phyloP scores from a whole-genome alignment of 768 basidiomycete species.

The Lentinula edodes region DNA sequence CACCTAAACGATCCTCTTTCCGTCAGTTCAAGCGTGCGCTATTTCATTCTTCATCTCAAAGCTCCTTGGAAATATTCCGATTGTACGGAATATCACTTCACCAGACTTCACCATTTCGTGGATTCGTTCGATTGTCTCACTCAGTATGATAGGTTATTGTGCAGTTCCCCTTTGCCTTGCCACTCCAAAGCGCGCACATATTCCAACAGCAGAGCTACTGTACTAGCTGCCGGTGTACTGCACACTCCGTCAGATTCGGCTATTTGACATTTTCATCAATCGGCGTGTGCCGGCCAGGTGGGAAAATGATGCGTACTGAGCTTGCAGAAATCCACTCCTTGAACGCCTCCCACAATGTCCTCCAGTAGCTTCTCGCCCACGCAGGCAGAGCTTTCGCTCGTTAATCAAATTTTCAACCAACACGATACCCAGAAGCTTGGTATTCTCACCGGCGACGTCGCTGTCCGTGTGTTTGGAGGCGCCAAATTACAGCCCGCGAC shows the following conservation, averaged over 20 bases:
- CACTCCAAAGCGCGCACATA: no score
- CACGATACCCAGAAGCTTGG: constrained; percentile 78
- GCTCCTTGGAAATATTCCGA: no score
- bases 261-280: neutral
- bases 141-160: no score
- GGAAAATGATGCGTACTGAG: neutral
- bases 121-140: no score
- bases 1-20: no score
- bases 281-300: neutral
- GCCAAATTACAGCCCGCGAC: constrained; percentile 72
- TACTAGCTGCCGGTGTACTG: no score
- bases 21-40: no score
- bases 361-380: constrained; percentile 36
- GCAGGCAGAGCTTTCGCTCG: constrained; percentile 50
- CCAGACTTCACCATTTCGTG: no score
- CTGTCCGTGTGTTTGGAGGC: constrained; percentile 79
- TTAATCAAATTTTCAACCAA: constrained; percentile 65
- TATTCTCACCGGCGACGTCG: constrained; percentile 85
- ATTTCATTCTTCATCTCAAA: no score
- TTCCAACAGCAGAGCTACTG: no score
- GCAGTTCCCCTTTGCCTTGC: no score
- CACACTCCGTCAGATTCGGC: neutral
- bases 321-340: neutral
- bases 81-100: no score
- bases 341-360: constrained; percentile 28